Evolutionary conservation across 352 stramenopile genomes (phyloP).

Genomic region (Phytophthora tubulina): DNA sequence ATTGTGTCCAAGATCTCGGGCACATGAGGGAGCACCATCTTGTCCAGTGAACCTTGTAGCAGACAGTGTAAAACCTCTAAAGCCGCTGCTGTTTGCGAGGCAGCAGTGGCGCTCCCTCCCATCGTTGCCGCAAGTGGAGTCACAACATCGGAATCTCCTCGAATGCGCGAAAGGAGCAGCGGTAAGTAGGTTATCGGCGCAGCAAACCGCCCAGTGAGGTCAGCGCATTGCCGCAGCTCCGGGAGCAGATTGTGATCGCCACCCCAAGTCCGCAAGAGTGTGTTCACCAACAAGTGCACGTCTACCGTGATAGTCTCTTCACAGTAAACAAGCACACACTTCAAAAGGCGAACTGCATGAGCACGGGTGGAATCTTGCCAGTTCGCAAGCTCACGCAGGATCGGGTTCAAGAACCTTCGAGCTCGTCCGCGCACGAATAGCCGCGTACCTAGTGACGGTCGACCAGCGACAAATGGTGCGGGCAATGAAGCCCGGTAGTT

Average conservation of each 20-base stretch:
- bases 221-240: constrained; percentile 49
- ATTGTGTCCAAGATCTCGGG: constrained; percentile 63
- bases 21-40: constrained; percentile 66
- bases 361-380: constrained; percentile 89
- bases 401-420: constrained; percentile 88
- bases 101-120: constrained; percentile 30
- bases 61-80: constrained; percentile 67
- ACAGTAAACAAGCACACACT: constrained; percentile 92
- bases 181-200: constrained; percentile 73
- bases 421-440: constrained; percentile 93
- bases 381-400: constrained; percentile 93
- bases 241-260: constrained; percentile 39
- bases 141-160: constrained; percentile 59
- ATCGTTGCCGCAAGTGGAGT: constrained; percentile 20
- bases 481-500: constrained; percentile 89
- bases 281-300: constrained; percentile 76
- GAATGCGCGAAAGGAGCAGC: constrained; percentile 68
- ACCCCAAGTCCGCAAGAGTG: constrained; percentile 67
- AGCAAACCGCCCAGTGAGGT: constrained; percentile 72
- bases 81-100: constrained; percentile 33
- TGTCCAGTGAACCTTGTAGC: constrained; percentile 68
- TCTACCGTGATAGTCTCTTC: constrained; percentile 96
- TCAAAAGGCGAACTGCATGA: constrained; percentile 89
- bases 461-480: constrained; percentile 71
- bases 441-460: constrained; percentile 91